A percentile compares a stretch with the other conserved stretches of the same genome.
These are phyloP conservation scores for Cyclostephanos tholiformis DNA, from an alignment of 108 stramenopile species.

Conservation along the genomic window DNA sequence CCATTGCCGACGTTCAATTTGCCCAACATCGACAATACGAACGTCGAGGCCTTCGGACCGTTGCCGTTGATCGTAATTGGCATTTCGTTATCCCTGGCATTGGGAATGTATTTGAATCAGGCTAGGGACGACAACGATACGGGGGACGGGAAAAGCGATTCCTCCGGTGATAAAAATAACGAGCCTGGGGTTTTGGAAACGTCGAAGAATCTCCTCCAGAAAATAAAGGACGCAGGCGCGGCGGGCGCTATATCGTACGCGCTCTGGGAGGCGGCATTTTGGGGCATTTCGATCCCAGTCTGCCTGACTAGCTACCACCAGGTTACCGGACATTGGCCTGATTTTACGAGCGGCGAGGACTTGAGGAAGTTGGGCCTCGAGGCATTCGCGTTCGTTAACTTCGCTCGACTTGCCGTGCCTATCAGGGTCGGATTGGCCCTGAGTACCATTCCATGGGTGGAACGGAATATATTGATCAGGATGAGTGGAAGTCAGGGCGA, in stretches of 20 bases:
- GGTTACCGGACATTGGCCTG: constrained; percentile 40
- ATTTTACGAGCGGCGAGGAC: constrained; percentile 37
- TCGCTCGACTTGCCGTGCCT: constrained; percentile 44
- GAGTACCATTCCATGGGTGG: constrained; percentile 36
- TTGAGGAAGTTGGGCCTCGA: constrained; percentile 31
- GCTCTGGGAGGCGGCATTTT: constrained; percentile 71
- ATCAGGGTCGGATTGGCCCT: constrained; percentile 42
- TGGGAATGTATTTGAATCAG: constrained; percentile 11
- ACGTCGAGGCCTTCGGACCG: constrained; percentile 3
- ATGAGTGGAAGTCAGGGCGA: not conserved
- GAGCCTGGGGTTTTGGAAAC: constrained; percentile 34
- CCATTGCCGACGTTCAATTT: not conserved
- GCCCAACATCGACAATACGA: not conserved
- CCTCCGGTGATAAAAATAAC: not conserved
- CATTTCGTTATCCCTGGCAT: not conserved
- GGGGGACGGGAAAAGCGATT: not conserved
- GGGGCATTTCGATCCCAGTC: constrained; percentile 28
- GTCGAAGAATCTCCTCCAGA: constrained; percentile 63
- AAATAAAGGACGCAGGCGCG: constrained; percentile 76
- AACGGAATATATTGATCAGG: constrained; percentile 24
- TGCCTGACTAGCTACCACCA: constrained; percentile 21
- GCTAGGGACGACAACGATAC: not conserved
- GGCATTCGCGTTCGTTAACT: constrained; percentile 46
- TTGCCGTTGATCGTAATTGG: not conserved
- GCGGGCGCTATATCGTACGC: constrained; percentile 81